Conservation (phyloP, 352 stramenopile species). For the Globisporangium recalcitrans region DNA sequence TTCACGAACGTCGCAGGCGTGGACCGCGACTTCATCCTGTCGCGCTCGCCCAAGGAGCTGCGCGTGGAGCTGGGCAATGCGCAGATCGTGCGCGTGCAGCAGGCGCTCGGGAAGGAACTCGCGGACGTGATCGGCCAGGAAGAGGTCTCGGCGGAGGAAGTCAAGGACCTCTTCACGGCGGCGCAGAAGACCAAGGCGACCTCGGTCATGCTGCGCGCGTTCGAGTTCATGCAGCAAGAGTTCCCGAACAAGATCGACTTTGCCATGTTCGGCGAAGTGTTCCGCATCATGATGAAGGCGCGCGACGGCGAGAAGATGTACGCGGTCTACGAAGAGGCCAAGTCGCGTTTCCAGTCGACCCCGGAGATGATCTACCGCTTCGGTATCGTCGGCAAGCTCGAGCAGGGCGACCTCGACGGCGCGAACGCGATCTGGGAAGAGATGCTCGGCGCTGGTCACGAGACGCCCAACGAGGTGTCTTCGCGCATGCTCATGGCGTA, state of each 20-base stretch:
- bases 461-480: slow-evolving; percentile 63
- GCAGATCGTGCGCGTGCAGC: slow-evolving; percentile 28
- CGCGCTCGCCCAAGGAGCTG: slow-evolving; percentile 32
- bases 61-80: slow-evolving; percentile 29
- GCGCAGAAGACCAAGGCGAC: slow-evolving; percentile 44
- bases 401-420: slow-evolving; percentile 38
- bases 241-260: slow-evolving; percentile 49
- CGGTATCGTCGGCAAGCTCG: slow-evolving; percentile 51
- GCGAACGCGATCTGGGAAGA: slow-evolving; percentile 44
- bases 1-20: slow-evolving; percentile 44
- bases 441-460: slow-evolving; percentile 46
- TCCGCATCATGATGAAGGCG: slow-evolving; percentile 41
- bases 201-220: slow-evolving; percentile 46
- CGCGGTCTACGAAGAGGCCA: slow-evolving; percentile 42
- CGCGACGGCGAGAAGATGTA: slow-evolving; percentile 33
- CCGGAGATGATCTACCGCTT: slow-evolving; percentile 74
- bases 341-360: slow-evolving; percentile 35
- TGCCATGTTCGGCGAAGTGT: slow-evolving; percentile 58
- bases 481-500: slow-evolving; percentile 58
- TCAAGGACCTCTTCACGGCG: slow-evolving; percentile 49
- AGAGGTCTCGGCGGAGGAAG: slow-evolving; percentile 37
- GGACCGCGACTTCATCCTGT: slow-evolving; percentile 40
- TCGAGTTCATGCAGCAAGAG: slow-evolving; percentile 38
- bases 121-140: slow-evolving; percentile 24
- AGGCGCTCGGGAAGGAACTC: slow-evolving; percentile 38